Evolutionary conservation across 768 basidiomycete genomes (phyloP), one percentile per base, ranked within the genome.

Genomic region (Calocybe indica): DNA sequence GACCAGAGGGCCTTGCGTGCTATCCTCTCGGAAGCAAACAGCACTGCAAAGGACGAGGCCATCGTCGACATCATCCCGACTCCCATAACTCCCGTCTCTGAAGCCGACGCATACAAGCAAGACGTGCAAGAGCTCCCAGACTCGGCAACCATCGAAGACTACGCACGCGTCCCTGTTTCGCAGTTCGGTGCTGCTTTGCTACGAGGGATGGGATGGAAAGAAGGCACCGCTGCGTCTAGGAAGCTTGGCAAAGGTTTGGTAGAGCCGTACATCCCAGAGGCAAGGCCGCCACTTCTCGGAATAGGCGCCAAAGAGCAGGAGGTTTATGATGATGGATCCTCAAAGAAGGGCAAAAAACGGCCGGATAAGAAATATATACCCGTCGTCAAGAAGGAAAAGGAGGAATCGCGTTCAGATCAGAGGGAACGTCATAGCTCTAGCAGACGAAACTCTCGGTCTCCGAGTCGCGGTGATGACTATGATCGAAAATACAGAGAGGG

Each of bases 191-290:
- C 88, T 5, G 96, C 96, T 6, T 77, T 98, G 56, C 73, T 96
- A 4, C 79, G 93, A 39, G 95, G 95, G 0, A 98, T 98, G 96
- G 94, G 94, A 2, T 97, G 92, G 92, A 88, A 88, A 51, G 83
- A 88, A 33, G 87, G 88, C 1, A 77, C 77, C 3, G 81, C 84
- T 4, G 89, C 88, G 2, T 74, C 82, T 15, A 73, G 78, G 38
- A 82, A 78, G 34, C 71, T 77, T 7, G 75, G 80, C 11, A 75
- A 79, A 50, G 87, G 82, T 2, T 61, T 82, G 11, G 73, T 80
- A 2, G 81, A 92, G 55, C 85, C 93, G 1, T 93, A 91, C 61
- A 66, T 94, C 0, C 96, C 96, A 0, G 69, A 75, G 46, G 71
- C 88, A 2, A 77, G 96, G 11, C 93, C 95, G 0, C 84, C 92